Evolutionary conservation across 78 protist species (phyloP).

Genomic region (Reticulomyxa filosa): DNA sequence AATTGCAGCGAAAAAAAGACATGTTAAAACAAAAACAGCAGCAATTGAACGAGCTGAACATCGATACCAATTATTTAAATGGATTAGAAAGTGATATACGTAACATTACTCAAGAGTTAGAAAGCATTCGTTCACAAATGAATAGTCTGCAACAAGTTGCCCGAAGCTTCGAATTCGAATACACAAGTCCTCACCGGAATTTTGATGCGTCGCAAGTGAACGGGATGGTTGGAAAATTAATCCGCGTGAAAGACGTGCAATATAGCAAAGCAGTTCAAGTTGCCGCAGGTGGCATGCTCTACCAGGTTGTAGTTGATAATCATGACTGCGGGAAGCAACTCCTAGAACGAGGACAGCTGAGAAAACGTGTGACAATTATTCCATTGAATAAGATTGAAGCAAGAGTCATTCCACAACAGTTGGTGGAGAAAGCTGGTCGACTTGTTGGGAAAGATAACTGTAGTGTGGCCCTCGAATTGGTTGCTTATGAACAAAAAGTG

Average conservation of each 20-base stretch:
- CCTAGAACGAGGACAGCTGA: conserved; percentile 47
- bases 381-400: conserved; percentile 74
- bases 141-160: neutral
- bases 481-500: conserved; percentile 40
- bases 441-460: conserved; percentile 30
- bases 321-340: conserved; percentile 54
- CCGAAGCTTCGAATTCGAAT: conserved; percentile 31
- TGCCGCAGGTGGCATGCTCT: conserved; percentile 69
- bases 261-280: conserved; percentile 13
- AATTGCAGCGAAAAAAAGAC: neutral
- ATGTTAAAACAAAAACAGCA: too few relatives aligned
- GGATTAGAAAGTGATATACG: neutral
- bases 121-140: neutral
- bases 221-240: conserved; percentile 64
- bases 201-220: conserved; percentile 48
- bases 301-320: conserved; percentile 69
- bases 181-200: conserved; percentile 33
- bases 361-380: conserved; percentile 66
- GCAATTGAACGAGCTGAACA: neutral
- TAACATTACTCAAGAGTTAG: neutral
- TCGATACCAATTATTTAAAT: neutral
- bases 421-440: conserved; percentile 8
- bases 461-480: conserved; percentile 28
- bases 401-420: neutral
- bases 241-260: conserved; percentile 16